These are phyloP conservation scores for Cadophora malorum DNA, from an alignment of 2,329 filamentous ascomycete species.

Conservation along the genomic window DNA sequence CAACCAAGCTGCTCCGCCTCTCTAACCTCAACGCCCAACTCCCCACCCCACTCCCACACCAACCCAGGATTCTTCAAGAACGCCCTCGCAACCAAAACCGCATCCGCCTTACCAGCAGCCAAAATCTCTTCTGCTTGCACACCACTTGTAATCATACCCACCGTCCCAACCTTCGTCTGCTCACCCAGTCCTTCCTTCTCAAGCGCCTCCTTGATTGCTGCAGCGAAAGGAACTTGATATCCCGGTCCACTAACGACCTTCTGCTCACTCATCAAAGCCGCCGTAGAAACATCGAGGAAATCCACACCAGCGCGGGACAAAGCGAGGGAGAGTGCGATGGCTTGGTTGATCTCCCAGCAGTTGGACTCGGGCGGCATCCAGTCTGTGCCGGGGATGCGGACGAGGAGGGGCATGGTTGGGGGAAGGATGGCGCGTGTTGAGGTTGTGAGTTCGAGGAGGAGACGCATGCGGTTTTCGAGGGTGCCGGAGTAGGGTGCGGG, in stretches of 20 bases:
- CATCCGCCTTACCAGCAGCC: constrained; percentile 47
- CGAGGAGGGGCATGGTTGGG: constrained; percentile 69
- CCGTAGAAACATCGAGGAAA: constrained; percentile 74
- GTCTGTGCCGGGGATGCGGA: constrained; percentile 75
- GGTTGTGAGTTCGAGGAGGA: constrained; percentile 72
- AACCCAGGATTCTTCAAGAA: constrained; percentile 66
- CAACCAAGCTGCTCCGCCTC: constrained; percentile 62
- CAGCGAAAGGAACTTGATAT: constrained; percentile 75
- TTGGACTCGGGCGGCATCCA: constrained; percentile 68
- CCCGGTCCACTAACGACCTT: constrained; percentile 64
- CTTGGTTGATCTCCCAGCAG: constrained; percentile 72
- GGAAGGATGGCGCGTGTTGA: constrained; percentile 67
- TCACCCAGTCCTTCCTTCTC: constrained; percentile 58
- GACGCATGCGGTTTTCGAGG: constrained; percentile 72
- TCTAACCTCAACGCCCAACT: constrained; percentile 54
- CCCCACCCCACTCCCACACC: constrained; percentile 62
- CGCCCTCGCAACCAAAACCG: constrained; percentile 56
- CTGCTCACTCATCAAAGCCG: constrained; percentile 60
- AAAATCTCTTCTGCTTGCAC: constrained; percentile 56
- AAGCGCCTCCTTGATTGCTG: constrained; percentile 68
- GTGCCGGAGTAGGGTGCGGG: constrained; percentile 69
- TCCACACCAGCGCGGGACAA: constrained; percentile 72
- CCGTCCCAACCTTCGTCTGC: constrained; percentile 53
- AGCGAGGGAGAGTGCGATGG: constrained; percentile 64
- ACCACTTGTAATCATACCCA: constrained; percentile 56